Percentiles rank a stretch among this genome's conserved stretches.
Evolutionary conservation across 225 moss, liverwort and hornwort genomes (phyloP).

Genomic region (Sphagnum tenellum): DNA sequence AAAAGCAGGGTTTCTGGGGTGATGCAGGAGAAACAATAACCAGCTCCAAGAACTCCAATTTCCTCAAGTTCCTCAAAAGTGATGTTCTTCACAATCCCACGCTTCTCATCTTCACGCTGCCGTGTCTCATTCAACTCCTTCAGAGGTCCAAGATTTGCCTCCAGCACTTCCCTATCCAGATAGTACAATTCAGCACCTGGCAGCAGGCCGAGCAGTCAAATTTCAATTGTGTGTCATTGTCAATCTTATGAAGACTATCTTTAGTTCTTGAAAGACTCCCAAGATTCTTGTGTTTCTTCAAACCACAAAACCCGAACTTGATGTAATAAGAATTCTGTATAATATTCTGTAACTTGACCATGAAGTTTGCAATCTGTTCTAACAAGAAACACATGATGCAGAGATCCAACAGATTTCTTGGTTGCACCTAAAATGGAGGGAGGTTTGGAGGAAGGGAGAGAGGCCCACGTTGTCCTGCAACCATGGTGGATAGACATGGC

Average conservation of each 20-base stretch:
- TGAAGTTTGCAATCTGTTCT: too few species aligned
- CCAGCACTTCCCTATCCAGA: conserved; percentile 85
- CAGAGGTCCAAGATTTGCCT: conserved; percentile 70
- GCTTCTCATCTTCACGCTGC: conserved; percentile 51
- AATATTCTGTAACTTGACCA: too few species aligned
- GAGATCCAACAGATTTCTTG: too few species aligned
- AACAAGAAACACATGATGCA: too few species aligned
- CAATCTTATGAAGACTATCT: too few species aligned
- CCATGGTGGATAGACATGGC: conserved; percentile 34
- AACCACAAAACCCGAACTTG: too few species aligned
- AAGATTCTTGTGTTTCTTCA: not conserved
- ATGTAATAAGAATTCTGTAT: too few species aligned
- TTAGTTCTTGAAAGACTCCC: too few species aligned
- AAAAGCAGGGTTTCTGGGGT: too few species aligned
- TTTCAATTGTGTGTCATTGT: too few species aligned
- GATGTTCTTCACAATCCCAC: conserved; percentile 74
- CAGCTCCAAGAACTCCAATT: conserved; percentile 85
- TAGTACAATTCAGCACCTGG: conserved; percentile 71
- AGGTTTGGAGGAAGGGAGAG: not conserved
- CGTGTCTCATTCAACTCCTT: conserved; percentile 58
- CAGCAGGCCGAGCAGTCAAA: not conserved
- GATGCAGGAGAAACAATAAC: conserved; percentile 10
- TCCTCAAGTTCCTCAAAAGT: conserved; percentile 73
- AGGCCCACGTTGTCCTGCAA: conserved; percentile 46
- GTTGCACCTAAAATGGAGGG: too few species aligned